Percentiles rank a stretch among this genome's conserved stretches.
Evolutionary conservation across 2,329 filamentous ascomycete species (phyloP).

Genomic region (Colletotrichum trifolii): DNA sequence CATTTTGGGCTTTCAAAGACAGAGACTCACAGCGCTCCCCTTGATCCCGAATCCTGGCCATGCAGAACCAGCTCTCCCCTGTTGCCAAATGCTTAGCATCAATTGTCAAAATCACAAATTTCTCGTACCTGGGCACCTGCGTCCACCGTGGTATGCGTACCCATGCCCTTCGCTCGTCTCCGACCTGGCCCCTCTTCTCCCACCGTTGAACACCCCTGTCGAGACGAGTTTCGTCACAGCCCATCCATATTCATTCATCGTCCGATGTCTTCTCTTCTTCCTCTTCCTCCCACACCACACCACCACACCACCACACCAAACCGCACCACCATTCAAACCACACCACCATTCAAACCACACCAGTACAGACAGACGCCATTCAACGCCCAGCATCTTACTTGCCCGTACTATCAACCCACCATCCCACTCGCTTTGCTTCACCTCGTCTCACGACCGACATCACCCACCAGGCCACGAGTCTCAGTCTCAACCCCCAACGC

Average conservation of each 20-base stretch:
- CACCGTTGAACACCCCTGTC: slow-evolving; percentile 18
- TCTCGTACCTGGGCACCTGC: slow-evolving; percentile 2
- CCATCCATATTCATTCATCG: slow-evolving; percentile 14
- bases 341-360: background rate
- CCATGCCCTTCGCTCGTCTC: background rate
- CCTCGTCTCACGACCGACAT: slow-evolving; percentile 23
- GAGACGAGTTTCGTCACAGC: slow-evolving; percentile 36
- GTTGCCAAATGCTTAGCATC: slow-evolving; percentile 26
- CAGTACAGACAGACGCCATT: no score
- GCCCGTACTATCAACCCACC: background rate
- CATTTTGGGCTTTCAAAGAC: slow-evolving; percentile 1
- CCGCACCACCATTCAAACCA: background rate
- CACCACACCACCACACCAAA: background rate
- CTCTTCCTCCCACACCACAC: background rate
- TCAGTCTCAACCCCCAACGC: slow-evolving; percentile 1
- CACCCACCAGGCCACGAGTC: slow-evolving; percentile 1
- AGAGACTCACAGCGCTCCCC: background rate
- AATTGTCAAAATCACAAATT: slow-evolving; percentile 8
- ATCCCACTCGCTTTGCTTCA: slow-evolving; percentile 13
- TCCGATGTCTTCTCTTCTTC: slow-evolving; percentile 26
- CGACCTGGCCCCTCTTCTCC: background rate
- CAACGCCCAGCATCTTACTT: background rate
- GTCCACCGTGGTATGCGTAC: background rate
- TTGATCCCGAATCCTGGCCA: background rate
- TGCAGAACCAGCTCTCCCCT: slow-evolving; percentile 4